Evolutionary conservation across 768 basidiomycete species (phyloP).

Genomic region (Thelephora ganbajun): DNA sequence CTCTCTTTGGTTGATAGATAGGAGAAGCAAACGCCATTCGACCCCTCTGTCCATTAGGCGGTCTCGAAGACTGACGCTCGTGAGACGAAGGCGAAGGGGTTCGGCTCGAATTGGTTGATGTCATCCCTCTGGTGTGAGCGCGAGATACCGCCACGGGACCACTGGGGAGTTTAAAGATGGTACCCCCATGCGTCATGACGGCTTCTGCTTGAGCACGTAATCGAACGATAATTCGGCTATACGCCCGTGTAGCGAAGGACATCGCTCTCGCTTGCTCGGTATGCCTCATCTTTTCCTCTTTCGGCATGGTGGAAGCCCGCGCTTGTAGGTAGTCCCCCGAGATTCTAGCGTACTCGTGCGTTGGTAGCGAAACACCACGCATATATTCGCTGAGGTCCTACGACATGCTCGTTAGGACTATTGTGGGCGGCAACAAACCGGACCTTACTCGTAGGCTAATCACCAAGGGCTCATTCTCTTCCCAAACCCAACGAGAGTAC

Average conservation of each 20-base stretch:
- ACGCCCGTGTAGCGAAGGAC: constrained; percentile 44
- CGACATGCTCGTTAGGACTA: constrained; percentile 4
- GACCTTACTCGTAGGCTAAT: constrained; percentile 46
- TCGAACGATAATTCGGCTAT: constrained; percentile 67
- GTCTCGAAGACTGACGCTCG: constrained; percentile 3
- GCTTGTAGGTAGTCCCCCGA: constrained; percentile 46
- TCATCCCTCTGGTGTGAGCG: constrained; percentile 6
- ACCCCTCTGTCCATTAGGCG: background rate
- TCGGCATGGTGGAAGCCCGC: constrained; percentile 23
- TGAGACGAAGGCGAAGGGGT: constrained; percentile 51
- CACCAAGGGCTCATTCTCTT: constrained; percentile 38
- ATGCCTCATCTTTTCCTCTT: constrained; percentile 21
- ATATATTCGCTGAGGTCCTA: constrained; percentile 74
- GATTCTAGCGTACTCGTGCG: constrained; percentile 53
- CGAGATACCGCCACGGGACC: background rate
- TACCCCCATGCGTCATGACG: constrained; percentile 18
- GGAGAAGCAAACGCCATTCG: constrained; percentile 46
- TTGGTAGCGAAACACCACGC: constrained; percentile 64
- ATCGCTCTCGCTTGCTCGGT: constrained; percentile 37
- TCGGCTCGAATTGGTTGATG: constrained; percentile 40
- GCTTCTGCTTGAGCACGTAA: constrained; percentile 71
- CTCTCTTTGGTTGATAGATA: constrained; percentile 54
- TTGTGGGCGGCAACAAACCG: background rate
- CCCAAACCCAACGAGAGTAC: constrained; percentile 52
- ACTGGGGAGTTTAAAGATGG: constrained; percentile 6